Conservation (phyloP, 805 yeast genomes). For the Tanozyma kutaoensis region DNA sequence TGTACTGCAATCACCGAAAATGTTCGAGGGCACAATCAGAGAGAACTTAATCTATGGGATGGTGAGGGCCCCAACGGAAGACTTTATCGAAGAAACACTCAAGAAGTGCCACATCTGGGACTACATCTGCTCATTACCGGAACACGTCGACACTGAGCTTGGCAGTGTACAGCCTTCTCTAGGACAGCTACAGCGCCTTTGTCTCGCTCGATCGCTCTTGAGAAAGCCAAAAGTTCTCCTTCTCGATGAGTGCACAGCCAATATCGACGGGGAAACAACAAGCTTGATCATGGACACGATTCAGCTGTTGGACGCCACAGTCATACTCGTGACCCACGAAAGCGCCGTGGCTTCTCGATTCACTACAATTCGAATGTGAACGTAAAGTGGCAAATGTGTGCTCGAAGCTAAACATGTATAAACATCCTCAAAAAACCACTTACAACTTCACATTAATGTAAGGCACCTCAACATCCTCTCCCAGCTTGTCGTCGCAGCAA, state of each 20-base stretch:
- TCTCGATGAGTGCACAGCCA: conserved; percentile 84
- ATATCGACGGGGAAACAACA: conserved; percentile 60
- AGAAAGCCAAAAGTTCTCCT: conserved; percentile 53
- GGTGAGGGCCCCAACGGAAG: conserved; percentile 9
- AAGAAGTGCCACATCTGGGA: conserved; percentile 36
- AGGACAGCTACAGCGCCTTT: conserved; percentile 81
- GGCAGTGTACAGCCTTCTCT: conserved; percentile 56
- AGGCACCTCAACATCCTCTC: conserved; percentile 95
- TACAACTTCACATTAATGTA: conserved; percentile 48
- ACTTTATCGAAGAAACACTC: conserved; percentile 23
- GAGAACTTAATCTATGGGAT: conserved; percentile 64
- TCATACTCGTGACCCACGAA: conserved; percentile 64
- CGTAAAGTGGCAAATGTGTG: no score
- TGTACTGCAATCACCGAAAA: conserved; percentile 63
- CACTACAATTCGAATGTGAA: no score
- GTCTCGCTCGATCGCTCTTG: conserved; percentile 71
- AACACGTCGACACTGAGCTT: conserved; percentile 46
- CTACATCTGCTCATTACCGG: conserved; percentile 40
- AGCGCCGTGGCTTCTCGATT: no score
- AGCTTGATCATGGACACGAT: conserved; percentile 37
- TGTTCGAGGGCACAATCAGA: conserved; percentile 60
- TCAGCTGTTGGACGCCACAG: conserved; percentile 15
- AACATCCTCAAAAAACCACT: not conserved
- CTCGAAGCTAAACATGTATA: no score
- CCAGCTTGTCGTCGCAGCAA: conserved; percentile 83